Evolutionary conservation across 768 basidiomycete genomes (phyloP).

Genomic region (Hygrocybe coccinea): DNA sequence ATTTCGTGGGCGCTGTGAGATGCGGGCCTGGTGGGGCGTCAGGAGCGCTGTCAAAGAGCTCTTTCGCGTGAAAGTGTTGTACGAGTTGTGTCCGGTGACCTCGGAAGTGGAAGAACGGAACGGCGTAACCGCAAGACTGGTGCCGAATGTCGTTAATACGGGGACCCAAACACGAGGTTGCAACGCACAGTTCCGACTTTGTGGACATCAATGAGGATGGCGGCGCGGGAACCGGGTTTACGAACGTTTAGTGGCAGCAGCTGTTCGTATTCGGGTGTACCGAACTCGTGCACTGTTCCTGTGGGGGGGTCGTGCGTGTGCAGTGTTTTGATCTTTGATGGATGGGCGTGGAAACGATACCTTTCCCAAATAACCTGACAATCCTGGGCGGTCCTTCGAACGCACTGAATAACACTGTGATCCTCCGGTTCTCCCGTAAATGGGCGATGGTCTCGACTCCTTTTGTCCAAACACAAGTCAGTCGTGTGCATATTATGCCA

Average conservation of each 20-base stretch:
- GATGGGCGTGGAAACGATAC: slow-evolving; percentile 21
- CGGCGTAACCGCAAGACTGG: slow-evolving; percentile 63
- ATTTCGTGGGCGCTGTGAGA: slow-evolving; percentile 28
- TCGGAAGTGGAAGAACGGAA: slow-evolving; percentile 57
- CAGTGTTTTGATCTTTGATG: background rate
- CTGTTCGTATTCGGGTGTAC: slow-evolving; percentile 53
- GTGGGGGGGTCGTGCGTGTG: background rate
- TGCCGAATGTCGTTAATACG: too few relatives aligned
- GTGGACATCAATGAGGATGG: slow-evolving; percentile 56
- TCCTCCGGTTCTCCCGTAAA: slow-evolving; percentile 56
- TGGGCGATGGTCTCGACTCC: slow-evolving; percentile 59
- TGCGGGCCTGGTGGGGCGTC: slow-evolving; percentile 9
- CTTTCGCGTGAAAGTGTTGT: slow-evolving; percentile 41
- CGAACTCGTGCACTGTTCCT: slow-evolving; percentile 62
- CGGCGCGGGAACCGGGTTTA: slow-evolving; percentile 53
- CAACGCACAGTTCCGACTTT: slow-evolving; percentile 42
- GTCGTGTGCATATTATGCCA: background rate
- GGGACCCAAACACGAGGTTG: too few relatives aligned
- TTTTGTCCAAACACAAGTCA: too few relatives aligned
- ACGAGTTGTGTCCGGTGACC: slow-evolving; percentile 51
- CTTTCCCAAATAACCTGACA: slow-evolving; percentile 55
- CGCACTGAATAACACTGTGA: slow-evolving; percentile 58
- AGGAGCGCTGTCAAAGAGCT: slow-evolving; percentile 35
- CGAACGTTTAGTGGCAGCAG: slow-evolving; percentile 45
- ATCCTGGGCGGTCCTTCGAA: slow-evolving; percentile 59